Base-by-base conservation (phyloP, 768 basidiomycete genomes). In the Wakefieldia striispora region DNA sequence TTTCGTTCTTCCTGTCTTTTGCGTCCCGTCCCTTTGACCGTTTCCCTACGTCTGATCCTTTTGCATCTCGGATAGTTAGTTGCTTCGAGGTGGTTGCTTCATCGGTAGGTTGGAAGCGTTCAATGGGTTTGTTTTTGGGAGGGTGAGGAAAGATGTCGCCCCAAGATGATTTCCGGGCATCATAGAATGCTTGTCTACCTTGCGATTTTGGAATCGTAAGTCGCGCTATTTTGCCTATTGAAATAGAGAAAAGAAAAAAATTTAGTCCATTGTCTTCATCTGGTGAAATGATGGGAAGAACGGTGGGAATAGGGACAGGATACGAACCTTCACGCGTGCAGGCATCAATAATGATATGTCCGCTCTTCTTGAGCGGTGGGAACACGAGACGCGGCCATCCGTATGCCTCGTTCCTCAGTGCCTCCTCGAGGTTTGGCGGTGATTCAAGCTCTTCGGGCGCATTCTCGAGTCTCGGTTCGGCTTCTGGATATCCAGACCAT, bases 81-180 rank as follows among this genome's bases (percentile, higher is more conserved):
- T 62, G 52, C 37, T 66, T 64, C 6, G 38, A 47, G 42, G 65
- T 68, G 6, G 57, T 51, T 53, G 59, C 66, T 49, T 60, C 63
- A 1, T 57, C 54, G 4, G 40, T 20, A 38, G 72, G 70, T 58
- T 78, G 74, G 60, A 74, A 71, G 3, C 86, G 82, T 54, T 84
- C 80, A 48, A 88, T 81, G 0, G 88, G 83, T 6, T 74, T 62
- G 62, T 88, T 91, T 69, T 93, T 94, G 5, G 93, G 82, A 16
- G 75, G 69, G 62, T 97, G 95, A 19, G 97, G 97, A 70, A 98
- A 97, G 20, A 91, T 75, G 65, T 98, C 97, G 17, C 97, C 97
- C 95, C 95, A 98, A 10, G 69, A 70, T 0, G 90, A 84, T 71
- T 98, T 97, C 31, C 95, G 84, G 3, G 95, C 94, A 65, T 98